These are phyloP conservation scores for Botryotinia narcissicola DNA, from an alignment of 2,329 filamentous ascomycete species.

Conservation along the genomic window DNA sequence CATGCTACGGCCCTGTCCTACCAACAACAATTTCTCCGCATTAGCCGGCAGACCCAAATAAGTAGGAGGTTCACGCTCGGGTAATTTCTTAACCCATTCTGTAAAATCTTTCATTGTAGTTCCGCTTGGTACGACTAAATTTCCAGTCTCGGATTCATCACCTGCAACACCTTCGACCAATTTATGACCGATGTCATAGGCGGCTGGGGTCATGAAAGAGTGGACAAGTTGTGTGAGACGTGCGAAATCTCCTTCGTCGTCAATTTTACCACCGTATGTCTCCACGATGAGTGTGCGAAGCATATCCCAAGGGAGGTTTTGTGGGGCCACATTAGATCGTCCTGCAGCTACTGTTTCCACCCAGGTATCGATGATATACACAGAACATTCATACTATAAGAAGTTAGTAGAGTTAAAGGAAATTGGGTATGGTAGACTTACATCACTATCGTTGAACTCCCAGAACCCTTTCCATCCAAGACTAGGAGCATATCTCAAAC, in stretches of 20 bases:
- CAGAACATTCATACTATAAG: conserved; percentile 87
- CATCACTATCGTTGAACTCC: conserved; percentile 99
- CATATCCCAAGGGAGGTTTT: conserved; percentile 96
- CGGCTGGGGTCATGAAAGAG: conserved; percentile 76
- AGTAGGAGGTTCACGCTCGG: conserved; percentile 92
- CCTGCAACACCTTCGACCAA: conserved; percentile 64
- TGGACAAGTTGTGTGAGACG: conserved; percentile 71
- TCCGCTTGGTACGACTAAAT: conserved; percentile 72
- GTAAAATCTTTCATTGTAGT: conserved; percentile 85
- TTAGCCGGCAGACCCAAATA: conserved; percentile 93
- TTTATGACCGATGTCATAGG: conserved; percentile 90
- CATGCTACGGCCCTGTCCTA: conserved; percentile 82
- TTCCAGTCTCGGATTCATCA: conserved; percentile 50
- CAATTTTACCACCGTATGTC: conserved; percentile 97
- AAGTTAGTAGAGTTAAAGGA: conserved; percentile 59
- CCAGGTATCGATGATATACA: conserved; percentile 95
- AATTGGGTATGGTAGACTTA: conserved; percentile 54
- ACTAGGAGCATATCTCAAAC: conserved; percentile 87
- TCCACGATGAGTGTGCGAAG: conserved; percentile 86
- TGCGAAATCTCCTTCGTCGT: conserved; percentile 80
- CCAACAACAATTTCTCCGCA: conserved; percentile 90
- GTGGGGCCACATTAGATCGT: conserved; percentile 87
- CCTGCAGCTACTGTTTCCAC: conserved; percentile 77
- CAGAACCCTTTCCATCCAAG: conserved; percentile 98
- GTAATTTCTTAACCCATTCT: conserved; percentile 85